A percentile compares a stretch with the other conserved stretches of the same genome.
Conservation (phyloP, 2,329 filamentous ascomycete genomes). For the Aspergillaceae sp. region DNA sequence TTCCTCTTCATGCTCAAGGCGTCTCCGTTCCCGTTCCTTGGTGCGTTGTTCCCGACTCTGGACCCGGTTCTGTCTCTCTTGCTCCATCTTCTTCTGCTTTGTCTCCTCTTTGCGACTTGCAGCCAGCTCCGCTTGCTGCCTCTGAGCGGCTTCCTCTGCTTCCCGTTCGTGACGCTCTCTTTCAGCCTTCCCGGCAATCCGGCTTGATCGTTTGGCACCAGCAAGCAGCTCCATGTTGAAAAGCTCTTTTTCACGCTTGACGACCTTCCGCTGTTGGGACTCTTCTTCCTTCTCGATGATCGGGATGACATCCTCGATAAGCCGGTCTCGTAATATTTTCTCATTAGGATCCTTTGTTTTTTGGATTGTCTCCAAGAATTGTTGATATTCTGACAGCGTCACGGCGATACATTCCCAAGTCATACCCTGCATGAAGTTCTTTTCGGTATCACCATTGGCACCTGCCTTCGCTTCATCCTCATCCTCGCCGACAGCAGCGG, state of each 20-base stretch:
- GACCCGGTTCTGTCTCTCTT: conserved; percentile 69
- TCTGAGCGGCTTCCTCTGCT: conserved; percentile 60
- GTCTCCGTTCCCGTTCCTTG: conserved; percentile 75
- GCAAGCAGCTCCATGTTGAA: conserved; percentile 76
- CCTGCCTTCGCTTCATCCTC: conserved; percentile 38
- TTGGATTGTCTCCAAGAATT: conserved; percentile 61
- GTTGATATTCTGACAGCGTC: conserved; percentile 65
- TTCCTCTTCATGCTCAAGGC: conserved; percentile 76
- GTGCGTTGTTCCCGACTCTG: conserved; percentile 78
- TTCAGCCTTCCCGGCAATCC: conserved; percentile 74
- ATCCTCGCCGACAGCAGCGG: conserved; percentile 28
- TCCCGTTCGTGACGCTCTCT: conserved; percentile 67
- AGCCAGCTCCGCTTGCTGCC: conserved; percentile 54
- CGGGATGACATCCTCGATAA: conserved; percentile 72
- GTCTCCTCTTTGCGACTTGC: conserved; percentile 54
- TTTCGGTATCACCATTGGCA: conserved; percentile 27
- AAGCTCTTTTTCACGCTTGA: conserved; percentile 70
- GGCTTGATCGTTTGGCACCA: conserved; percentile 87
- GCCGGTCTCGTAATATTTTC: conserved; percentile 61
- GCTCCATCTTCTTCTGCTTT: conserved; percentile 55
- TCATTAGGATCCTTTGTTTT: conserved; percentile 79
- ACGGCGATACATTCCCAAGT: conserved; percentile 90
- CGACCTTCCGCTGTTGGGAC: conserved; percentile 60
- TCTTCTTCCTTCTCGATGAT: conserved; percentile 70
- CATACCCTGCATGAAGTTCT: conserved; percentile 64